Evolutionary conservation across 2,329 filamentous ascomycete species (phyloP).

Genomic region (Sporothrix pseudoabietina): DNA sequence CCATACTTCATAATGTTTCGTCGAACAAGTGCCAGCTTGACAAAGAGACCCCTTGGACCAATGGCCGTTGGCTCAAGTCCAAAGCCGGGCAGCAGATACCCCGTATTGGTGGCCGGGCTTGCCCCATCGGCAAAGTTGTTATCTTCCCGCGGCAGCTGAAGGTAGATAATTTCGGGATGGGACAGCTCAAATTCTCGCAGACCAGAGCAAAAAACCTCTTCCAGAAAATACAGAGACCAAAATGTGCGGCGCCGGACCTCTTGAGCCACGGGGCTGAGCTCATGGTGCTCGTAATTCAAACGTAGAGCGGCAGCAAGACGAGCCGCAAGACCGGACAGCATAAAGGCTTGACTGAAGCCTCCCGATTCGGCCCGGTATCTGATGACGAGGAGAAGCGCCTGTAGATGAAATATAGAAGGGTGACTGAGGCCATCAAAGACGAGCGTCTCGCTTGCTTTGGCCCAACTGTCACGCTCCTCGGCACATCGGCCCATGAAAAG

Average conservation of each 20-base stretch:
- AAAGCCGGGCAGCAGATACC: background rate
- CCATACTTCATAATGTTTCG: constrained; percentile 19
- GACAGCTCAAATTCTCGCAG: constrained; percentile 23
- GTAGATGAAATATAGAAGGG: constrained; percentile 22
- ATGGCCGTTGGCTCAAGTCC: constrained; percentile 8
- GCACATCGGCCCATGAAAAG: constrained; percentile 9
- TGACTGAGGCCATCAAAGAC: constrained; percentile 12
- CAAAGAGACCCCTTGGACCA: constrained; percentile 11
- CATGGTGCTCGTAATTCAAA: constrained; percentile 22
- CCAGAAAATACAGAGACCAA: constrained; percentile 27
- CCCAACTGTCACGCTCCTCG: constrained; percentile 12
- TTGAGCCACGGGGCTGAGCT: constrained; percentile 11
- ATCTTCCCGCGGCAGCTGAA: constrained; percentile 15
- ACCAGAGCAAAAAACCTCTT: constrained; percentile 23
- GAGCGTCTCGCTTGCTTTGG: constrained; percentile 1
- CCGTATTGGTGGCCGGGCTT: background rate
- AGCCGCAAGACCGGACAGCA: constrained; percentile 11
- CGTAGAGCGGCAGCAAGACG: constrained; percentile 9
- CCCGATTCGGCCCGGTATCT: constrained; percentile 21
- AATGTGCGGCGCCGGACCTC: constrained; percentile 25
- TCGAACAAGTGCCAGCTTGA: constrained; percentile 5
- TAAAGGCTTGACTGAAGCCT: constrained; percentile 6
- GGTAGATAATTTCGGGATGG: constrained; percentile 21
- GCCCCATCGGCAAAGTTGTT: constrained; percentile 16
- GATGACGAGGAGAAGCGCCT: constrained; percentile 16